Evolutionary conservation across 805 yeast genomes (phyloP).

Genomic region (Saccharomycodes ludwigii): DNA sequence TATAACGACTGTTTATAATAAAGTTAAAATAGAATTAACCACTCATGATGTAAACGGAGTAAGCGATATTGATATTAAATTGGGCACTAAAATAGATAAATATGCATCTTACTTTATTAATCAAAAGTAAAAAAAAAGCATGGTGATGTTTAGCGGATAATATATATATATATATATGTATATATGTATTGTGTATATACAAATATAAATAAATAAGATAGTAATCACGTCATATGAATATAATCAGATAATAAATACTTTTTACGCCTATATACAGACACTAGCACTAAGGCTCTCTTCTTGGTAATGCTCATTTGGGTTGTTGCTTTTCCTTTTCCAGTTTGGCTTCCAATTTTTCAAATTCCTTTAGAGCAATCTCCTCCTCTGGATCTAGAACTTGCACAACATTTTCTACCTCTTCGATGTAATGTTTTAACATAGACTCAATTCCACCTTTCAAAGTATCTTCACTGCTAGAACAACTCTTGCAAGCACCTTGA

Average conservation of each 20-base stretch:
- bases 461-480: slow-evolving; percentile 85
- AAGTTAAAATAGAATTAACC: slow-evolving; percentile 39
- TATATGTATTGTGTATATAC: no score
- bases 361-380: slow-evolving; percentile 63
- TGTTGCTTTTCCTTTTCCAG: slow-evolving; percentile 20
- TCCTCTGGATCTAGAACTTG: slow-evolving; percentile 79
- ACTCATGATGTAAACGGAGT: slow-evolving; percentile 51
- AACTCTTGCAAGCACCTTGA: slow-evolving; percentile 93
- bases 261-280: no score
- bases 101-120: slow-evolving; percentile 13
- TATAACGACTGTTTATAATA: slow-evolving; percentile 48
- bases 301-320: no score
- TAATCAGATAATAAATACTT: no score
- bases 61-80: slow-evolving; percentile 42
- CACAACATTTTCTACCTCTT: slow-evolving; percentile 81
- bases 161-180: neutral
- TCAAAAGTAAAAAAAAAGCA: neutral
- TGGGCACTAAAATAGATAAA: slow-evolving; percentile 38
- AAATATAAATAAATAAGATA: no score
- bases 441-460: slow-evolving; percentile 90
- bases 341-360: slow-evolving; percentile 67
- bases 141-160: neutral
- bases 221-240: no score
- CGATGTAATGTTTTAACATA: slow-evolving; percentile 95
- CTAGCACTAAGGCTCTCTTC: no score